Evolutionary conservation across 805 yeast genomes (phyloP), one percentile per base, ranked within the genome.

Genomic region (Kluyveromyces lactis): DNA sequence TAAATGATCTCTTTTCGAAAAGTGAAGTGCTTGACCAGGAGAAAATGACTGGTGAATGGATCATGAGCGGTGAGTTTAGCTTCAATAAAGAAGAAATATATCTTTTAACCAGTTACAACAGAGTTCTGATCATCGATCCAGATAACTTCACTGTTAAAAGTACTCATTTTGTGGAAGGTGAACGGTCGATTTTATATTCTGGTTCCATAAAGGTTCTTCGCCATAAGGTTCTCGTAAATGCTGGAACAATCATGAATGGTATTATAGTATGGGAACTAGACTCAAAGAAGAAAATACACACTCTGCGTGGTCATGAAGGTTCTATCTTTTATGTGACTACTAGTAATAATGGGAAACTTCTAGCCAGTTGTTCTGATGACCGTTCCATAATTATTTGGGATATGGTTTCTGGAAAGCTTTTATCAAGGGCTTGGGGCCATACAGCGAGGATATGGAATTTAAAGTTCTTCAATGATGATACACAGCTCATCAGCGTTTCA

Each of bases 381-480:
- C 70, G 98, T 45, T 84, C 96, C 0, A 77, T 92, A 40, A 81
- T 79, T 42, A 56, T 90, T 4, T 87, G 87, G 80, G 76, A 76
- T 49, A 63, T 81, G 44, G 51, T 52, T 5, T 53, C 73, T 1
- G 90, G 94, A 1, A 50, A 62, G 9, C 60, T 77, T 26, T 49
- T 83, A 29, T 82, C 90, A 1, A 74, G 79, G 19, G 97, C 95
- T 0, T 92, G 97, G 97, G 98, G 97, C 11, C 98, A 92, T 56
- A 80, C 83, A 1, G 90, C 97, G 0, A 73, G 98, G 55, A 89
- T 92, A 30, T 92, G 98, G 98, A 72, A 74, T 31, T 64, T 90
- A 33, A 69, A 68, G 36, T 85, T 86, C 53, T 72, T 66, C 42
- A 62, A 63, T 4, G 49, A 58, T 13, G 60, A 60, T 33, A 53